Evolutionary conservation across 1,284 basidiomycete species (phyloP), one percentile per base, ranked within the genome.

Genomic region (Lentinula novae-zelandiae): DNA sequence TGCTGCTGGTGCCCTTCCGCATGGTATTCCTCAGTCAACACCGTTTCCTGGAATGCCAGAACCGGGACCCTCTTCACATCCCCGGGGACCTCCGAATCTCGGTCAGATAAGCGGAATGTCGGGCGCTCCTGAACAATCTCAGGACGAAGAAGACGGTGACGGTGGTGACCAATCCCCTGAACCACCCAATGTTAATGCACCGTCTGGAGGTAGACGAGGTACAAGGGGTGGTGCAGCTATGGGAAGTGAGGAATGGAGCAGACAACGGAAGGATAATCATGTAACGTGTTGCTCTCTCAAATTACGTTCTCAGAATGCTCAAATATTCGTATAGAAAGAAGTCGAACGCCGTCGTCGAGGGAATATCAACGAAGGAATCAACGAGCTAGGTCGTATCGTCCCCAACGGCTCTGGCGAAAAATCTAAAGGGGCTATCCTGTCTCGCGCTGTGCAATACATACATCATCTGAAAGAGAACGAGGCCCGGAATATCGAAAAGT

Each of bases 361-460:
- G 17, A 95, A 95, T 68, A 98, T 98, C 77, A 96, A 96, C 73
- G 92, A 96, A 63, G 95, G 95, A 0, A 97, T 98, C 77, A 94
- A 91, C 71, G 91, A 95, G 70, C 86, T 98, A 27, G 90, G 92
- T 1, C 83, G 89, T 7, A 93, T 96, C 67, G 90, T 97, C 2
- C 95, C 95, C 6, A 90, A 87, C 65, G 90, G 89, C 50, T 88
- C 90, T 0, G 91, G 92, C 54, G 93, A 95, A 73, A 94, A 95
- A 68, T 88, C 89, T 58, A 96, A 96, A 70, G 92, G 92, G 36
- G 92, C 92, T 7, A 92, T 95, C 67, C 86, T 96, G 39, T 81
- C 84, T 4, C 89, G 90, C 27, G 92, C 93, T 3, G 93, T 93
- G 52, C 85, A 92, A 67, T 95, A 96, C 73, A 95, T 96, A 70